Percentiles rank a stretch among this genome's conserved stretches.
Evolutionary conservation across 75 land plant species (phyloP).

Genomic region (Picea sitchensis): DNA sequence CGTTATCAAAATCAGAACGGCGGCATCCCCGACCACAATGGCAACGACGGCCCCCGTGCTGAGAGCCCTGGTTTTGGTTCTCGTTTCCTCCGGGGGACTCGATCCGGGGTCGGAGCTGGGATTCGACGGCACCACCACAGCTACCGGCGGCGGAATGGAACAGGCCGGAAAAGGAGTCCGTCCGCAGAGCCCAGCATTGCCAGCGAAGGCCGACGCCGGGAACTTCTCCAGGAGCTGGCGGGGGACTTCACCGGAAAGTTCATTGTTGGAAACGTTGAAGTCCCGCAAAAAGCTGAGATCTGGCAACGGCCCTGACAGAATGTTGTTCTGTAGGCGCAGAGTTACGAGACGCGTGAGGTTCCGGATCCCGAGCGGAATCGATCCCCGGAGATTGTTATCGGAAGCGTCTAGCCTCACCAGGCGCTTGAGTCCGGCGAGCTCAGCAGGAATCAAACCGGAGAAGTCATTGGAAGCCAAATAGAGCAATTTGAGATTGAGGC

Average conservation of each 20-base stretch:
- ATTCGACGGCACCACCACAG: constrained; percentile 58
- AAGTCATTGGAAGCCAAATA: constrained; percentile 66
- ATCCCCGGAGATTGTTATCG: constrained; percentile 52
- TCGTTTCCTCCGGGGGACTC: background rate
- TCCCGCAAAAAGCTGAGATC: constrained; percentile 21
- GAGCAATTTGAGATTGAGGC: constrained; percentile 48
- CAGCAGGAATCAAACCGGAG: constrained; percentile 63
- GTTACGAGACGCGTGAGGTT: constrained; percentile 43
- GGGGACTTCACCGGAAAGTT: constrained; percentile 45
- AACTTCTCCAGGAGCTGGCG: constrained; percentile 21
- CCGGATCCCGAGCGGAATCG: constrained; percentile 28
- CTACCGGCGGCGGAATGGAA: constrained; percentile 12
- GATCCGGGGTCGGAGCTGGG: constrained; percentile 45
- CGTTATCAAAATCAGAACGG: constrained; percentile 33
- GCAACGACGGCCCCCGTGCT: constrained; percentile 67
- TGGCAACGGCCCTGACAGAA: constrained; percentile 49
- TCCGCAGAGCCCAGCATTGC: constrained; percentile 65
- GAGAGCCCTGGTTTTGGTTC: constrained; percentile 13
- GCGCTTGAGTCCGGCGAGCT: constrained; percentile 29
- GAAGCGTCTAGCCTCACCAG: constrained; percentile 58
- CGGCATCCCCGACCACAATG: constrained; percentile 65
- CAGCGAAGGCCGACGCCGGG: constrained; percentile 30
- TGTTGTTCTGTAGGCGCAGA: constrained; percentile 55
- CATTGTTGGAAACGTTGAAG: constrained; percentile 57
- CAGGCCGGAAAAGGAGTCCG: constrained; percentile 27